Percentiles rank a stretch among this genome's conserved stretches.
These are phyloP conservation scores for Nakaseomyces uthaithaninus DNA, from an alignment of 1,139 yeast species.

Conservation along the genomic window DNA sequence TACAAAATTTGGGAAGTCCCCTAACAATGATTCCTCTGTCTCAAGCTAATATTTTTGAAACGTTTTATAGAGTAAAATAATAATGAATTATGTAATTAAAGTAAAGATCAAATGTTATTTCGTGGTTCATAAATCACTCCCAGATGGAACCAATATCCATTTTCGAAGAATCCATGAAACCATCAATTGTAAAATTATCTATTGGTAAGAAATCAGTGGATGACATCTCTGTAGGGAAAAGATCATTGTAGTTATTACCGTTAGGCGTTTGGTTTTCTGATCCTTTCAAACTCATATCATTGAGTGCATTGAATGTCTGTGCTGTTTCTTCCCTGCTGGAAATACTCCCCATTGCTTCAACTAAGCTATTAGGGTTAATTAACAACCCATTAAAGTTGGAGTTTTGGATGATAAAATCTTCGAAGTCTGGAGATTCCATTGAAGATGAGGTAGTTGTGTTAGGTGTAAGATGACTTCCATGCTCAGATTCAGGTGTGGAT, in stretches of 20 bases:
- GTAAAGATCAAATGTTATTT: slow-evolving; percentile 1
- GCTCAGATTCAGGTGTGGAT: slow-evolving; percentile 5
- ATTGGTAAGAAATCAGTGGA: slow-evolving; percentile 21
- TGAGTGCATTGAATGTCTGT: neutral
- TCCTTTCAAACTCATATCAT: neutral
- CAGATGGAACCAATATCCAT: slow-evolving; percentile 19
- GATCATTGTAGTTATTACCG: neutral
- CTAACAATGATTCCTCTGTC: too few species aligned
- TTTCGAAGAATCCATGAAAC: slow-evolving; percentile 17
- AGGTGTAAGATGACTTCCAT: slow-evolving; percentile 1
- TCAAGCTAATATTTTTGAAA: too few species aligned
- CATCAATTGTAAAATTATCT: slow-evolving; percentile 23
- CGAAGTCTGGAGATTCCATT: slow-evolving; percentile 26
- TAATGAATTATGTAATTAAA: too few species aligned
- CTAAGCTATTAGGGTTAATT: slow-evolving; percentile 28
- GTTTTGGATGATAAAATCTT: slow-evolving; percentile 29
- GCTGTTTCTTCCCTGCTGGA: slow-evolving; percentile 13
- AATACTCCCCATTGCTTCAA: slow-evolving; percentile 2
- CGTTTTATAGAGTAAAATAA: too few species aligned
- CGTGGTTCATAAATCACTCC: slow-evolving; percentile 11
- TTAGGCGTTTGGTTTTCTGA: neutral
- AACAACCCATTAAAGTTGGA: slow-evolving; percentile 27
- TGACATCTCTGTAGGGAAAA: slow-evolving; percentile 4
- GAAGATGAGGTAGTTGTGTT: slow-evolving; percentile 10
- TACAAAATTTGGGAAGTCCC: too few species aligned